phyloP scores from a whole-genome alignment of 2,329 filamentous ascomycete species.

The Diatrype stigma region DNA sequence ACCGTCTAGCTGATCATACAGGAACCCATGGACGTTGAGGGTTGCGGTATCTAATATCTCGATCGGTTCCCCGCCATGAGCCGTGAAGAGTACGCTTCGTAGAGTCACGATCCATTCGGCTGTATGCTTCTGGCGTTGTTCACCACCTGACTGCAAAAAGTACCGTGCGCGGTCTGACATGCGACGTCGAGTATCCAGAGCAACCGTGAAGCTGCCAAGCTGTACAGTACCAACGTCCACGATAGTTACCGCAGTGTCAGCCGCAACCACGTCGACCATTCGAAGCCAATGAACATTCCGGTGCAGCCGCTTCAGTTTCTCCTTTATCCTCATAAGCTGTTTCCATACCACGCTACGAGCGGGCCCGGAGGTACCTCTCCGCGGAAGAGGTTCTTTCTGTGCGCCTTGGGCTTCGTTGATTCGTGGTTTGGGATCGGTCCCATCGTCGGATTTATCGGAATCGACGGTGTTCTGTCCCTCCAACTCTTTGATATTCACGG shows the following conservation, averaged over 20 bases:
- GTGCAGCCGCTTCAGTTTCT: slow-evolving; percentile 81
- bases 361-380: slow-evolving; percentile 24
- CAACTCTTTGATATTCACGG: slow-evolving; percentile 69
- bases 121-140: slow-evolving; percentile 60
- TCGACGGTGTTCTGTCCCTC: slow-evolving; percentile 39
- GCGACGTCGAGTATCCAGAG: slow-evolving; percentile 86
- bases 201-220: slow-evolving; percentile 76
- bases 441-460: slow-evolving; percentile 24
- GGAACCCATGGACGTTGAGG: slow-evolving; percentile 84
- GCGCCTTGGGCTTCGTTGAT: slow-evolving; percentile 16
- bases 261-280: slow-evolving; percentile 83
- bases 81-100: slow-evolving; percentile 82
- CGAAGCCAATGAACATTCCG: slow-evolving; percentile 83
- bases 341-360: slow-evolving; percentile 74
- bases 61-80: slow-evolving; percentile 76
- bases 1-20: slow-evolving; percentile 81
- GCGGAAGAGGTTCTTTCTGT: slow-evolving; percentile 26
- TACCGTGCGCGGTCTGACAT: slow-evolving; percentile 87
- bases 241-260: slow-evolving; percentile 72
- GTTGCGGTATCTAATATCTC: slow-evolving; percentile 86
- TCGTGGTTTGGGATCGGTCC: slow-evolving; percentile 13
- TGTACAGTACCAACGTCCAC: slow-evolving; percentile 80
- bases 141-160: slow-evolving; percentile 73
- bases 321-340: slow-evolving; percentile 72
- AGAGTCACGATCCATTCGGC: slow-evolving; percentile 92